Evolutionary conservation across 2,329 filamentous ascomycete genomes (phyloP), one percentile per base, ranked within the genome.

Genomic region (Cadophora gregata): DNA sequence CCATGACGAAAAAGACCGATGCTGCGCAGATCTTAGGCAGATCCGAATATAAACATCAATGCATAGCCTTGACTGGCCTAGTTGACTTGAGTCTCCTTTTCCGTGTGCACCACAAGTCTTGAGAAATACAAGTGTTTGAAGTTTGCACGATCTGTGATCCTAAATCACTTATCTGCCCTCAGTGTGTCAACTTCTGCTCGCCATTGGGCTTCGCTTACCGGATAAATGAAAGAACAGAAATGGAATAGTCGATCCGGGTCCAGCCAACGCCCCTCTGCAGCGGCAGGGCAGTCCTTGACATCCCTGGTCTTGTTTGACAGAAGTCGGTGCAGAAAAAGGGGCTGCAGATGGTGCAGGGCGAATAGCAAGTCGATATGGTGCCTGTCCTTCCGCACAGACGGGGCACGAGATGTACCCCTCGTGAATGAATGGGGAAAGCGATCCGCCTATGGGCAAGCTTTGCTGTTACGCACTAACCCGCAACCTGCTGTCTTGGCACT

Each of bases 361-460:
- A 58, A 58, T 42, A 21, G 38, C 31, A 56, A 16, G 53, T 31
- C 29, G 31, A 56, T 14, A 12, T 31, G 53, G 53, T 36, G 33
- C 33, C 29, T 58, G 31, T 21, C 9, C 42, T 16, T 38, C 24
- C 33, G 55, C 55, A 58, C 55, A 58, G 55, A 58, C 55, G 55
- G 55, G 31, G 55, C 31, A 24, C n/a, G 55, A 25, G 55, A 25
- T 58, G 38, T 38, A 42, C 33, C 55, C 33, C 55, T 38, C 55
- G 55, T 58, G 55, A 58, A 38, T 36, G 31, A 58, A 38, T 38
- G 21, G 31, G 31, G 55, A 42, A 58, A n/a, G n/a, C 21, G 31
- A 42, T 38, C 31, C 31, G 42, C 55, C 33, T 58, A 58, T 25
- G 31, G 31, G 55, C 55, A 58, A 58, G 55, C 55, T 58, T 58